These are phyloP conservation scores for Zhuliangozyma blackwelliae DNA, from an alignment of 1,139 yeast species.

Conservation along the genomic window DNA sequence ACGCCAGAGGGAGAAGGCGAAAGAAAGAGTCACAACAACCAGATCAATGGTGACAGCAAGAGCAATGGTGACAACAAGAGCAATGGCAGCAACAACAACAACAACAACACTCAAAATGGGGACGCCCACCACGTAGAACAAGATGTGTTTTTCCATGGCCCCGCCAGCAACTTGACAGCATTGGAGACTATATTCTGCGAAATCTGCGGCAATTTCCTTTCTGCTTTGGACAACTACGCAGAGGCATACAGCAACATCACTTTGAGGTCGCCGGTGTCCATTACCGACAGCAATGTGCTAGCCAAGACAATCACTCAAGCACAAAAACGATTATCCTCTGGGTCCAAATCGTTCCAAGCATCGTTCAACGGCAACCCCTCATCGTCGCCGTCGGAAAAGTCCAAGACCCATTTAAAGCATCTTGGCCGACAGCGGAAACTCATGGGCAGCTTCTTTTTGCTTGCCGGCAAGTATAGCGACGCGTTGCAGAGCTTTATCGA, in stretches of 20 bases:
- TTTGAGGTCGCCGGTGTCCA: conserved; percentile 66
- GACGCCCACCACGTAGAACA: too few species aligned
- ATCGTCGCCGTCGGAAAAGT: conserved; percentile 11
- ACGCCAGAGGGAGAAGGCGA: conserved; percentile 29
- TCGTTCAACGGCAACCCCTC: conserved; percentile 17
- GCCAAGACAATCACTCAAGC: conserved; percentile 55
- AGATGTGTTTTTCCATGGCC: conserved; percentile 21
- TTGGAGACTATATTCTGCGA: conserved; percentile 74
- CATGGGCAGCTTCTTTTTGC: conserved; percentile 67
- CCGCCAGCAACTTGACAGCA: conserved; percentile 27
- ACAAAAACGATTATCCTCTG: conserved; percentile 36
- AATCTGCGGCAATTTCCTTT: conserved; percentile 59
- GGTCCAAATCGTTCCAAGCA: conserved; percentile 36
- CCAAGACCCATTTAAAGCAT: conserved; percentile 31
- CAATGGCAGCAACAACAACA: too few species aligned
- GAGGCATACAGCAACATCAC: conserved; percentile 68
- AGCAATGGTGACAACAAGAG: too few species aligned
- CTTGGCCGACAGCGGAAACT: conserved; percentile 73
- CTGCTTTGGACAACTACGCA: conserved; percentile 64
- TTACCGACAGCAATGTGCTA: conserved; percentile 46
- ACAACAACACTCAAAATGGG: too few species aligned
- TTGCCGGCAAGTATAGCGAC: conserved; percentile 74
- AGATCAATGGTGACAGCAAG: conserved; percentile 14
- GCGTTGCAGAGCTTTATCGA: conserved; percentile 74
- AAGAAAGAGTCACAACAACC: conserved; percentile 2